These are phyloP conservation scores for Eutypa lata DNA, from an alignment of 2,329 filamentous ascomycete species.

Conservation along the genomic window DNA sequence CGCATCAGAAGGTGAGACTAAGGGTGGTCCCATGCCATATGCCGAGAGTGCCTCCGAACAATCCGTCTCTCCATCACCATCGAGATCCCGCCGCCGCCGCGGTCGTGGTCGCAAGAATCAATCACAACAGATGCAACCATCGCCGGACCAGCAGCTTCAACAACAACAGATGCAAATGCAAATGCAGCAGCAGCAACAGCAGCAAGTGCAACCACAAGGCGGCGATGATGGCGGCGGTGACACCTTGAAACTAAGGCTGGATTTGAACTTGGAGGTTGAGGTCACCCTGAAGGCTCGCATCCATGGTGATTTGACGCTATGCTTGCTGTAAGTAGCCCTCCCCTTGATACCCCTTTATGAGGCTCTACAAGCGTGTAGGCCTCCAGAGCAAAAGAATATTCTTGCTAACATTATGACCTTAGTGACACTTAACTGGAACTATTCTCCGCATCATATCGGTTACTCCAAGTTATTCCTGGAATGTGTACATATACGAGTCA, in stretches of 20 bases:
- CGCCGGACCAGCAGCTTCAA: constrained; percentile 11
- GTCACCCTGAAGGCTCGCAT: background rate
- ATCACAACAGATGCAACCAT: constrained; percentile 6
- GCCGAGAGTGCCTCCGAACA: constrained; percentile 18
- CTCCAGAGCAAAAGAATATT: too few species aligned
- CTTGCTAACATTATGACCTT: too few species aligned
- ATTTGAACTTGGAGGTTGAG: background rate
- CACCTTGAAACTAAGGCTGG: background rate
- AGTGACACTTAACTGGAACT: too few species aligned
- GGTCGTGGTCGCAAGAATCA: constrained; percentile 15
- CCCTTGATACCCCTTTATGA: too few species aligned
- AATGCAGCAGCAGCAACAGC: constrained; percentile 6
- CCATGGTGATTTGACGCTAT: background rate
- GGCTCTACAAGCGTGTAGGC: too few species aligned
- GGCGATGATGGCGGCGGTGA: background rate
- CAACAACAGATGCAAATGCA: constrained; percentile 15
- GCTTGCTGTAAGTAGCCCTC: background rate
- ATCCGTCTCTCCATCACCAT: constrained; percentile 14
- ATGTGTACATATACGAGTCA: too few species aligned
- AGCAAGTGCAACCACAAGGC: constrained; percentile 6
- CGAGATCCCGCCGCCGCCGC: constrained; percentile 12
- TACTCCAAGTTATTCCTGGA: too few species aligned
- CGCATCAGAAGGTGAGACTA: constrained; percentile 11
- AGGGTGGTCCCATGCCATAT: constrained; percentile 10
- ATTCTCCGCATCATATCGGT: too few species aligned